phyloP scores from a whole-genome alignment of 2,329 filamentous ascomycete species.

The Penicillium sp. region DNA sequence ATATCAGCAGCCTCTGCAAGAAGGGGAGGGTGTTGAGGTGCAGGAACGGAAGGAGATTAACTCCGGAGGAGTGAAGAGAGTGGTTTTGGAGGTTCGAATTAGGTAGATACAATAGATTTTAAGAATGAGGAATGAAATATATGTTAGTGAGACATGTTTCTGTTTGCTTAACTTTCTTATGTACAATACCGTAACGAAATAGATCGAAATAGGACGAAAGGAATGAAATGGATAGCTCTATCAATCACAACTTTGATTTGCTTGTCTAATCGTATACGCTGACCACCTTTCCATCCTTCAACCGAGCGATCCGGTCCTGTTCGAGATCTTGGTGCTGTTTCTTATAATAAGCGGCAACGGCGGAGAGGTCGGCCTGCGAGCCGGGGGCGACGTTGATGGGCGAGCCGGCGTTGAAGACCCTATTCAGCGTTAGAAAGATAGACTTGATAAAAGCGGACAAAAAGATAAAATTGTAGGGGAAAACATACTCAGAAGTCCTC shows the following conservation, averaged over 20 bases:
- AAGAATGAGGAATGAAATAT: conserved; percentile 26
- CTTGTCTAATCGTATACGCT: conserved; percentile 41
- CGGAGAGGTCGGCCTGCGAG: conserved; percentile 55
- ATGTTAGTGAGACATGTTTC: conserved; percentile 11
- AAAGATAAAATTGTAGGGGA: no score
- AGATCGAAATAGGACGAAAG: background rate
- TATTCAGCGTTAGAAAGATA: conserved; percentile 26
- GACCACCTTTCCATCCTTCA: conserved; percentile 41
- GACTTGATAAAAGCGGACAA: background rate
- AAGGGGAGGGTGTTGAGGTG: conserved; percentile 24
- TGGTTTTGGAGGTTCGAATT: conserved; percentile 36
- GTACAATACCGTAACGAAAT: conserved; percentile 11
- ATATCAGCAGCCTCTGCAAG: conserved; percentile 17
- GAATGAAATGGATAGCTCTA: background rate
- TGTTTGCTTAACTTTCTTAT: conserved; percentile 2
- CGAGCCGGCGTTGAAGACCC: conserved; percentile 59
- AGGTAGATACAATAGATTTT: background rate
- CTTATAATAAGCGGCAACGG: conserved; percentile 61
- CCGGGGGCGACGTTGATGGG: conserved; percentile 64
- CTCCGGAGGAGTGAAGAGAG: conserved; percentile 42
- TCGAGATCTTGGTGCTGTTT: conserved; percentile 55
- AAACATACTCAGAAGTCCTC: conserved; percentile 62
- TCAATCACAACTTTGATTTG: background rate
- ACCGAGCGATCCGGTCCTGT: conserved; percentile 49
- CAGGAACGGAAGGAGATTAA: conserved; percentile 34